Conservation (phyloP, 2,329 filamentous ascomycete genomes). For the Dissoconium aciculare region DNA sequence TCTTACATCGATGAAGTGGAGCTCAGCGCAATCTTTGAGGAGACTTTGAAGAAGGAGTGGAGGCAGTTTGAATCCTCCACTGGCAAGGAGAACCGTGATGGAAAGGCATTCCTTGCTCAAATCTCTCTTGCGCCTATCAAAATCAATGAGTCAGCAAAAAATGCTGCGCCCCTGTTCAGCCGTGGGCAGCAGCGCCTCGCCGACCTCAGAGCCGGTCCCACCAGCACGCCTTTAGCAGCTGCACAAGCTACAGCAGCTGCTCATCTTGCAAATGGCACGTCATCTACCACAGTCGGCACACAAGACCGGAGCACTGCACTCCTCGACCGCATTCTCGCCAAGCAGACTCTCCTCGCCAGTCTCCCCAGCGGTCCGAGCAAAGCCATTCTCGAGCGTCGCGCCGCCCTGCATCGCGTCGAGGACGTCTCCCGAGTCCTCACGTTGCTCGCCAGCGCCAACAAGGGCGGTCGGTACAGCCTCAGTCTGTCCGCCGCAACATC, state of each 20-base stretch:
- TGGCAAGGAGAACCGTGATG: slow-evolving; percentile 26
- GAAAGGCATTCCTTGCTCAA: slow-evolving; percentile 38
- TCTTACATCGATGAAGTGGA: slow-evolving; percentile 23
- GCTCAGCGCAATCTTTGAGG: slow-evolving; percentile 37
- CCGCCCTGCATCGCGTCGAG: slow-evolving; percentile 33
- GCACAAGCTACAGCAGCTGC: slow-evolving; percentile 2
- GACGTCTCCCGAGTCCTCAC: slow-evolving; percentile 31
- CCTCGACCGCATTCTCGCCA: slow-evolving; percentile 37
- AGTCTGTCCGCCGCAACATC: slow-evolving; percentile 29
- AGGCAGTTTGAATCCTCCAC: slow-evolving; percentile 3
- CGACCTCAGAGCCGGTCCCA: slow-evolving; percentile 45
- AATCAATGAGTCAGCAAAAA: slow-evolving; percentile 35
- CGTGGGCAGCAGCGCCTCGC: slow-evolving; percentile 56
- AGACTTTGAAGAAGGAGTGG: slow-evolving; percentile 33
- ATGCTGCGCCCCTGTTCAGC: slow-evolving; percentile 42
- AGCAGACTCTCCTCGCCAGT: slow-evolving; percentile 26
- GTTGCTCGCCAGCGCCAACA: slow-evolving; percentile 24
- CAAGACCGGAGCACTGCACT: slow-evolving; percentile 30
- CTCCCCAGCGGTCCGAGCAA: slow-evolving; percentile 23
- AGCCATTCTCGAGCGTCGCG: slow-evolving; percentile 30
- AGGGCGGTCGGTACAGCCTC: slow-evolving; percentile 26
- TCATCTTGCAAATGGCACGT: not conserved
- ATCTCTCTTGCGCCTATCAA: slow-evolving; percentile 43
- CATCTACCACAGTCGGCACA: slow-evolving; percentile 13
- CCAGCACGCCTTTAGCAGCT: slow-evolving; percentile 15